phyloP scores from a whole-genome alignment of 257 asterid species.

The Fraxinus quadrangulata region DNA sequence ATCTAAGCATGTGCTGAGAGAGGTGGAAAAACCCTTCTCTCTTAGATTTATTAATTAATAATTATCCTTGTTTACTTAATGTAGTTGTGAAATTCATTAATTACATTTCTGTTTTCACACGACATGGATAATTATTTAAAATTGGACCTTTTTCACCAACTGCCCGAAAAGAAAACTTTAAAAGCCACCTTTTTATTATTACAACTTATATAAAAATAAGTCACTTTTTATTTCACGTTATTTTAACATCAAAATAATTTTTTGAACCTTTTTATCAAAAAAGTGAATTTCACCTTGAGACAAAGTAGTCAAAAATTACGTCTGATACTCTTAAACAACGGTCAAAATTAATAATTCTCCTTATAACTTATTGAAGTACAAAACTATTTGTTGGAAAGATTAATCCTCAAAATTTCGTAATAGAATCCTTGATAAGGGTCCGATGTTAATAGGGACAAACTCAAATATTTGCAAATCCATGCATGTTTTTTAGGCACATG shows the following conservation, averaged over 20 bases:
- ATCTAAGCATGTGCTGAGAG: constrained; percentile 48
- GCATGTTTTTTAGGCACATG: not conserved
- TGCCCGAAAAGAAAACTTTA: constrained; percentile 10
- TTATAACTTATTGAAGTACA: no score
- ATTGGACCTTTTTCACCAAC: constrained; percentile 17
- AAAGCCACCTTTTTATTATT: not conserved
- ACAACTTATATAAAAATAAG: no score
- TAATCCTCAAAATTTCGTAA: not conserved
- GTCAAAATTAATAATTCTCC: no score
- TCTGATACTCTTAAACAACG: no score
- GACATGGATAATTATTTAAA: constrained; percentile 13
- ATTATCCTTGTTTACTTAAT: not conserved
- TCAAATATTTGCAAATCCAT: constrained; percentile 16
- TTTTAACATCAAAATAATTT: no score
- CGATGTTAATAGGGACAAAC: constrained; percentile 23
- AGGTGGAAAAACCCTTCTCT: constrained; percentile 18
- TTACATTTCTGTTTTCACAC: constrained; percentile 18
- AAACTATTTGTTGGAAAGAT: no score
- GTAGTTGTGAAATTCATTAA: not conserved
- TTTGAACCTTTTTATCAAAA: no score
- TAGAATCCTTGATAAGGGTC: not conserved
- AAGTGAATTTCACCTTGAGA: no score
- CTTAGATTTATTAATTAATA: not conserved
- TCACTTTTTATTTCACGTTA: no score
- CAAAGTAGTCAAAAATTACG: no score